phyloP scores from a whole-genome alignment of 495 filamentous ascomycete species.

The Aspergillus sparsus region DNA sequence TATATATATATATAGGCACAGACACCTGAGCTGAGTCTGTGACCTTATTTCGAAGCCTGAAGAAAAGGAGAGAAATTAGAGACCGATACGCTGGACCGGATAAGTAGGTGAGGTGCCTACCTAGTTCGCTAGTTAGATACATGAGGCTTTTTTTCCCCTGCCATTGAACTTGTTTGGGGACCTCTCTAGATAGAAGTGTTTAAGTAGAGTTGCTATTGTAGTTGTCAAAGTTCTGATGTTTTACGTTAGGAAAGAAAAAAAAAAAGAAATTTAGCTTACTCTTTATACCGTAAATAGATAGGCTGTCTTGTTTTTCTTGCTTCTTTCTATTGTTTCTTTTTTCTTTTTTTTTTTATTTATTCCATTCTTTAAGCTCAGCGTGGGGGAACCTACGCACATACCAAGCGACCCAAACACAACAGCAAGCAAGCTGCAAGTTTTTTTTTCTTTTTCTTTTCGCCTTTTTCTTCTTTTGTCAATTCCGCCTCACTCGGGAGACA shows the following conservation, averaged over 20 bases:
- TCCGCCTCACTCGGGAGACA: background rate
- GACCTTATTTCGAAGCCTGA: too few species aligned
- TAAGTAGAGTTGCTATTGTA: too few species aligned
- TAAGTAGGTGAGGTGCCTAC: background rate
- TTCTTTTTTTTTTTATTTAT: background rate
- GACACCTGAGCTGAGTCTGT: too few species aligned
- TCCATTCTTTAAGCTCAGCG: background rate
- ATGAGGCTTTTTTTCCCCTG: too few species aligned
- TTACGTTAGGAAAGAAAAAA: too few species aligned
- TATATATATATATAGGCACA: too few species aligned
- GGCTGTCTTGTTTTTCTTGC: background rate
- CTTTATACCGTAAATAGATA: background rate
- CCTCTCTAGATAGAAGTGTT: too few species aligned
- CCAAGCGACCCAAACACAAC: background rate
- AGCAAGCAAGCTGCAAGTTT: background rate
- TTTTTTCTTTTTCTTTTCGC: background rate
- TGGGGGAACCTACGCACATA: constrained; percentile 7
- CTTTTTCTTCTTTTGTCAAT: background rate
- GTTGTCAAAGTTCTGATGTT: too few species aligned
- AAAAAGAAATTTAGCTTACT: too few species aligned
- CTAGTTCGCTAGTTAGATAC: too few species aligned
- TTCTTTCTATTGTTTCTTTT: background rate
- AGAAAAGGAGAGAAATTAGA: background rate
- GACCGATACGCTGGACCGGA: background rate
- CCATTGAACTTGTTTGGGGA: too few species aligned